Conservation (phyloP, 352 stramenopile species). For the Globisporangium echinulatum region DNA sequence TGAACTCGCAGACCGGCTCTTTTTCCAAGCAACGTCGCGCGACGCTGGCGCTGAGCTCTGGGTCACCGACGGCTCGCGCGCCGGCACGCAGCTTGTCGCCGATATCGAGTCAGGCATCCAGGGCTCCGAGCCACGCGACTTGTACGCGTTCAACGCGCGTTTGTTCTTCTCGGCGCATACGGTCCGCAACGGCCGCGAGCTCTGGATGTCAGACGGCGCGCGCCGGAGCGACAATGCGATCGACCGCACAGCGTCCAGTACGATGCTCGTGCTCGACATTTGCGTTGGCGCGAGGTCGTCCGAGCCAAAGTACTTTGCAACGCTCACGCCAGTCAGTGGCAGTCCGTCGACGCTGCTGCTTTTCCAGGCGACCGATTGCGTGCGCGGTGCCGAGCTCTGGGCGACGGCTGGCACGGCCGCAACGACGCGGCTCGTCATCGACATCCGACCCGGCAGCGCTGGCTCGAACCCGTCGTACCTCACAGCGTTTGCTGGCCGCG, state of each 20-base stretch:
- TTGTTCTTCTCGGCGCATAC: constrained; percentile 60
- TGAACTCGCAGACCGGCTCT: constrained; percentile 36
- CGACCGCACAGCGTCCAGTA: constrained; percentile 23
- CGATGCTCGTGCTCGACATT: constrained; percentile 58
- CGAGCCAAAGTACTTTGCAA: constrained; percentile 40
- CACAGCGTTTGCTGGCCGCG: constrained; percentile 26
- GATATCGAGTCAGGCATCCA: constrained; percentile 41
- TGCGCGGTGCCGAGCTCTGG: constrained; percentile 82
- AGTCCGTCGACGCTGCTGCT: constrained; percentile 26
- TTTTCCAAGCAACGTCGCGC: constrained; percentile 60
- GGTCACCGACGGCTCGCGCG: constrained; percentile 49
- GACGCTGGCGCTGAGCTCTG: constrained; percentile 70
- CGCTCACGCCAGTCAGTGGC: constrained; percentile 6
- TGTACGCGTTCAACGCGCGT: constrained; percentile 24
- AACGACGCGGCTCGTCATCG: constrained; percentile 51
- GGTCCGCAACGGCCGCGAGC: constrained; percentile 31
- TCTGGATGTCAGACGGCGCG: constrained; percentile 53
- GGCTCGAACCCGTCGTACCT: constrained; percentile 52
- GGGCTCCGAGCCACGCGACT: constrained; percentile 30
- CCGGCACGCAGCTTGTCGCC: constrained; percentile 43
- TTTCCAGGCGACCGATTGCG: constrained; percentile 83
- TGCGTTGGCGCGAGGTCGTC: constrained; percentile 34
- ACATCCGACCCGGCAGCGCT: constrained; percentile 39
- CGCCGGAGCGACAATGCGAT: constrained; percentile 20
- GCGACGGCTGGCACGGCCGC: constrained; percentile 38